A percentile compares a stretch with the other conserved stretches of the same genome.
Evolutionary conservation across 352 stramenopile species (phyloP).

Genomic region (Globisporangium canariense): DNA sequence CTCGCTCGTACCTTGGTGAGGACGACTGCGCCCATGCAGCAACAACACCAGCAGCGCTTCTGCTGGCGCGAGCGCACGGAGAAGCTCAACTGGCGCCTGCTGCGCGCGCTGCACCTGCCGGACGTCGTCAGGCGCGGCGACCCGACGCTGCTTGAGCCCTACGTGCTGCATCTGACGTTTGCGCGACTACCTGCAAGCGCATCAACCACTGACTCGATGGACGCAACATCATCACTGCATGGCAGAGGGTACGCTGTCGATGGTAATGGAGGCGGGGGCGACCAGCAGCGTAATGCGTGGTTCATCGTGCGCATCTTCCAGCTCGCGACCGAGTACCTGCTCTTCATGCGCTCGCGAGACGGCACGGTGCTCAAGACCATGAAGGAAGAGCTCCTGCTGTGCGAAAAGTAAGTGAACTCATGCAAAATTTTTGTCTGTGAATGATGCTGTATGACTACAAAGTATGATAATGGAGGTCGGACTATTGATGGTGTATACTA

Average conservation of each 20-base stretch:
- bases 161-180: slow-evolving; percentile 72
- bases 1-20: background rate
- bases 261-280: background rate
- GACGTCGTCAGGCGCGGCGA: slow-evolving; percentile 54
- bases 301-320: slow-evolving; percentile 69
- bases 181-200: slow-evolving; percentile 35
- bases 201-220: slow-evolving; percentile 4
- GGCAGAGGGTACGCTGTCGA: background rate
- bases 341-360: slow-evolving; percentile 61
- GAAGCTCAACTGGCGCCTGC: slow-evolving; percentile 69
- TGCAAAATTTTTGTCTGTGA: background rate
- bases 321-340: slow-evolving; percentile 73
- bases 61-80: slow-evolving; percentile 75
- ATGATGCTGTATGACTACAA: background rate
- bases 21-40: background rate
- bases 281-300: slow-evolving; percentile 46
- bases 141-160: slow-evolving; percentile 59
- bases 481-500: background rate
- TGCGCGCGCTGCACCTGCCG: slow-evolving; percentile 42
- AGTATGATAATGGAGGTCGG: background rate
- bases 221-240: background rate
- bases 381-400: slow-evolving; percentile 37
- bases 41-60: slow-evolving; percentile 33
- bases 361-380: slow-evolving; percentile 48
- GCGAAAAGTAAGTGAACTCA: slow-evolving; percentile 21